Percentiles rank a stretch among this genome's conserved stretches.
Evolutionary conservation across 805 yeast genomes (phyloP).

Genomic region (Jamesozyma rosinii): DNA sequence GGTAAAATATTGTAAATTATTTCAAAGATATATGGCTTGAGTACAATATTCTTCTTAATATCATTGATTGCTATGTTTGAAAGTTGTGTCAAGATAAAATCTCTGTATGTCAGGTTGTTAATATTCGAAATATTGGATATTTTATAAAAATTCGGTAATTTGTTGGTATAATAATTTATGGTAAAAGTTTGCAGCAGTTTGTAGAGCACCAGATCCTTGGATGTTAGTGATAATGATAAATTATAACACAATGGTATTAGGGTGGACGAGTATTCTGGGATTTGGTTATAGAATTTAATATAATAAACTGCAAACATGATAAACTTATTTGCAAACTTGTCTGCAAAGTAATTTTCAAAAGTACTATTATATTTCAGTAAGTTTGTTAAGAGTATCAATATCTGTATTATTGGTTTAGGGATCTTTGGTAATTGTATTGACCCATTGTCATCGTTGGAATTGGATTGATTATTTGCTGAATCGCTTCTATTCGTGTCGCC

Average conservation of each 20-base stretch:
- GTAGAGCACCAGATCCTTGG: constrained; percentile 32
- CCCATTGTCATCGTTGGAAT: constrained; percentile 7
- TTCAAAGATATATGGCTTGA: constrained; percentile 44
- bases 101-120: constrained; percentile 47
- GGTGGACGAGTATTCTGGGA: constrained; percentile 13
- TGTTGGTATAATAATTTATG: constrained; percentile 35
- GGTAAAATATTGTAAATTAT: constrained; percentile 54
- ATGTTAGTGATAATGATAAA: constrained; percentile 42
- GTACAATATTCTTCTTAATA: constrained; percentile 28
- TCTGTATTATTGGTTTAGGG: constrained; percentile 47
- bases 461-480: constrained; percentile 4
- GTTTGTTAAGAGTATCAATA: constrained; percentile 65
- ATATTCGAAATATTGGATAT: constrained; percentile 30
- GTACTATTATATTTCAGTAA: constrained; percentile 60
- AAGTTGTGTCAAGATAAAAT: constrained; percentile 49
- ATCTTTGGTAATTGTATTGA: constrained; percentile 27
- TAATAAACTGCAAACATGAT: constrained; percentile 48
- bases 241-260: constrained; percentile 44
- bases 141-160: constrained; percentile 47
- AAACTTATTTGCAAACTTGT: constrained; percentile 44
- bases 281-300: constrained; percentile 36
- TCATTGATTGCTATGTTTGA: constrained; percentile 36
- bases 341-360: constrained; percentile 39
- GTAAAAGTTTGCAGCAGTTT: constrained; percentile 40
- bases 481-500: neutral